Conservation (phyloP, 768 basidiomycete species). For the Russula earlei region DNA sequence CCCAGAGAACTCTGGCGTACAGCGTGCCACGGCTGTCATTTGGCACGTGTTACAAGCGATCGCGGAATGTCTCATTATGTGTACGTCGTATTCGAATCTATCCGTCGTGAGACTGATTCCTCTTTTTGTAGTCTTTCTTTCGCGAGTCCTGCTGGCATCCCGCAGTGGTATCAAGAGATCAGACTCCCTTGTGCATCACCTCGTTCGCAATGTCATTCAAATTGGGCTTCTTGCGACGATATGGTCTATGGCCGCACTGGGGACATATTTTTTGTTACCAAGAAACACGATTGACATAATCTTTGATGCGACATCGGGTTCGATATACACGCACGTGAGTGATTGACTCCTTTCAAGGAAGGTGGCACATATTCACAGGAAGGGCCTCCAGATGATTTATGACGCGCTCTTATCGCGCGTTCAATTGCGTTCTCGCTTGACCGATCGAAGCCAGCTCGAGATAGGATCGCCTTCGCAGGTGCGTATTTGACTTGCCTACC, state of each 20-base stretch:
- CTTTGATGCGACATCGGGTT: neutral
- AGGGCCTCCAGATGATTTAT: neutral
- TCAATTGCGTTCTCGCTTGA: too few relatives aligned
- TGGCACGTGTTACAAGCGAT: neutral
- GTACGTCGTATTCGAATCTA: neutral
- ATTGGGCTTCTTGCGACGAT: neutral
- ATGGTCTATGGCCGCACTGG: neutral
- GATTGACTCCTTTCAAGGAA: neutral
- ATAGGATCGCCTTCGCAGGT: too few relatives aligned
- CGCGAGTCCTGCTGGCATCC: neutral
- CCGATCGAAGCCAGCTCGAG: too few relatives aligned
- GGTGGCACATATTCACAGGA: neutral
- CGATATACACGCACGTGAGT: constrained; percentile 6
- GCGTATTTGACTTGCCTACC: too few relatives aligned
- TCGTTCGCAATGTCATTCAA: constrained; percentile 2
- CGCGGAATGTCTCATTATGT: neutral
- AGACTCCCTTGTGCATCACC: neutral
- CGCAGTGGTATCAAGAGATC: neutral
- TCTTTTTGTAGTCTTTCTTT: neutral
- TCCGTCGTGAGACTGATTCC: neutral
- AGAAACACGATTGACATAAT: neutral
- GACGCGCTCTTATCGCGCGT: too few relatives aligned
- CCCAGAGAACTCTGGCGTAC: neutral
- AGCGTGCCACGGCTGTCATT: neutral
- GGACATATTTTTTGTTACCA: neutral